phyloP scores from a whole-genome alignment of 768 basidiomycete genomes.

The Pulveroboletus sp. region DNA sequence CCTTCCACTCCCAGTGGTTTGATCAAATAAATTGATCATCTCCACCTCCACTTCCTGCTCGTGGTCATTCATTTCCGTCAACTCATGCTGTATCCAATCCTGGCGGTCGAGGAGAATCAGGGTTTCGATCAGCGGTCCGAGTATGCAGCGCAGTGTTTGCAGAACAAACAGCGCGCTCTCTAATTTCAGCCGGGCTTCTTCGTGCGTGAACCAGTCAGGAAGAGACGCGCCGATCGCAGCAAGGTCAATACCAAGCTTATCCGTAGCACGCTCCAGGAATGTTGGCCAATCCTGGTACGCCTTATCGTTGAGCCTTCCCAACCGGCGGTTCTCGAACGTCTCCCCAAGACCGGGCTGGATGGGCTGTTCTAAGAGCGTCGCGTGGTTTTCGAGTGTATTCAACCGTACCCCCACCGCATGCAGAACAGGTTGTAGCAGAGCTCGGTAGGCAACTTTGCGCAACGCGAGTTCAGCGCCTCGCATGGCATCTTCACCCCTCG shows the following conservation, averaged over 20 bases:
- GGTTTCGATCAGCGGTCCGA: conserved; percentile 66
- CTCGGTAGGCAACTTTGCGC: conserved; percentile 70
- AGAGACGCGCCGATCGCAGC: conserved; percentile 8
- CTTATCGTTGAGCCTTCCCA: conserved; percentile 49
- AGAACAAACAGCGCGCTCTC: conserved; percentile 50
- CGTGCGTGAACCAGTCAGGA: conserved; percentile 20
- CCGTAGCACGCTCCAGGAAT: conserved; percentile 38
- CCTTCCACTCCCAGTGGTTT: conserved; percentile 64
- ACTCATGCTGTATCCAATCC: conserved; percentile 47
- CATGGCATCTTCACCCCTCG: conserved; percentile 30
- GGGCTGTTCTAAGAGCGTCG: not conserved
- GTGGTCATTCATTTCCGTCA: conserved; percentile 22
- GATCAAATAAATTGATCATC: conserved; percentile 67
- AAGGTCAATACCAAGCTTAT: conserved; percentile 24
- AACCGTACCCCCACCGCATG: conserved; percentile 3
- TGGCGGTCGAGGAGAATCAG: conserved; percentile 59
- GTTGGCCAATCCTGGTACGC: conserved; percentile 47
- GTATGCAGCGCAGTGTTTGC: conserved; percentile 61
- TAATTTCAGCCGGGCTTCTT: conserved; percentile 22
- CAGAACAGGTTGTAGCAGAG: conserved; percentile 44
- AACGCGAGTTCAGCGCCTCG: conserved; percentile 46
- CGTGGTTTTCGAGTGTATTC: not conserved
- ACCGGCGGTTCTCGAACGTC: conserved; percentile 38
- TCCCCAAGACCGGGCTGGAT: conserved; percentile 33
- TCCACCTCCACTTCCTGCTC: conserved; percentile 34